Conservation (phyloP, 805 yeast genomes). For the Kregervanrija pseudodelftensis region DNA sequence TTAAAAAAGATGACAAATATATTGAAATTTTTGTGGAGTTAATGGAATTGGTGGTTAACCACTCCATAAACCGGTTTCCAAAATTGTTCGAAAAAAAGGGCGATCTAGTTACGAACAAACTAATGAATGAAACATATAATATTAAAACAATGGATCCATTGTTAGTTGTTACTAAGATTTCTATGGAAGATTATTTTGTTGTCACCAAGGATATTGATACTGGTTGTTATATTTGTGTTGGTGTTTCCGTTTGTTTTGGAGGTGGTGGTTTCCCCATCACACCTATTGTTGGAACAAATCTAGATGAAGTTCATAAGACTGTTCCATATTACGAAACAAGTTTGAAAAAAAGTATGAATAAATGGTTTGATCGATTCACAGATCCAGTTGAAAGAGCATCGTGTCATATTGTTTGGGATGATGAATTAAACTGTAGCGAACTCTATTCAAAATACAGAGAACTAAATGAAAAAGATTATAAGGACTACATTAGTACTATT, state of each 20-base stretch:
- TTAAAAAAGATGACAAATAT: constrained; percentile 27
- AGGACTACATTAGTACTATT: constrained; percentile 28
- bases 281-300: constrained; percentile 25
- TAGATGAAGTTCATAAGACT: constrained; percentile 38
- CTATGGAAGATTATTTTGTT: constrained; percentile 45
- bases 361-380: constrained; percentile 38
- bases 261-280: constrained; percentile 44
- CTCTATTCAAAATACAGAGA: constrained; percentile 28
- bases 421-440: constrained; percentile 25
- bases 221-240: constrained; percentile 37
- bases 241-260: constrained; percentile 46
- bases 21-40: constrained; percentile 36
- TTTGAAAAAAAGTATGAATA: constrained; percentile 40
- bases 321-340: constrained; percentile 45
- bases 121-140: constrained; percentile 37
- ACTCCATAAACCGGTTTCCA: constrained; percentile 38
- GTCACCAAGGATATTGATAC: constrained; percentile 29
- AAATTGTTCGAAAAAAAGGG: constrained; percentile 31
- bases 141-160: constrained; percentile 40
- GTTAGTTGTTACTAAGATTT: constrained; percentile 36
- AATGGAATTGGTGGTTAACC: constrained; percentile 35
- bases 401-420: constrained; percentile 48
- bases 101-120: constrained; percentile 32
- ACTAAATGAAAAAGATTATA: constrained; percentile 27
- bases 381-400: constrained; percentile 43